These are phyloP conservation scores for Odontarrhena argentea DNA, from an alignment of 345 rosid genomes.

Conservation along the genomic window DNA sequence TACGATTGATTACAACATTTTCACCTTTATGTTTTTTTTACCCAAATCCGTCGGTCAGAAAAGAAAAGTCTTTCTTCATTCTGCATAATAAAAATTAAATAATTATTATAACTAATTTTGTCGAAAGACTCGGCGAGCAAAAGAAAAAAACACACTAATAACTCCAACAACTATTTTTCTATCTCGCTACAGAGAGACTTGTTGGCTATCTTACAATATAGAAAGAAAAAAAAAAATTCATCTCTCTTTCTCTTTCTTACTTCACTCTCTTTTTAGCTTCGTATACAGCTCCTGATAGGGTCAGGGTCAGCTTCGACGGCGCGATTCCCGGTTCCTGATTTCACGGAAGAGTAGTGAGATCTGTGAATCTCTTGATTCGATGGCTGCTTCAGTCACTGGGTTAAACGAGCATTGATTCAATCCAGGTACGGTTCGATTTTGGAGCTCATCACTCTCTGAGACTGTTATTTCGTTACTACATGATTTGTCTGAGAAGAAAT, in stretches of 20 bases:
- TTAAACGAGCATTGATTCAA: slow-evolving; percentile 10
- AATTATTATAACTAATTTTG: slow-evolving; percentile 6
- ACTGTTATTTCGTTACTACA: background rate
- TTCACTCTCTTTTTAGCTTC: slow-evolving; percentile 15
- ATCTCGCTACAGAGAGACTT: background rate
- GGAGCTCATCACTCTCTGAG: background rate
- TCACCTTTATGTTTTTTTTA: background rate
- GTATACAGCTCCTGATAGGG: slow-evolving; percentile 32
- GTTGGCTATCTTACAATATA: slow-evolving; percentile 13
- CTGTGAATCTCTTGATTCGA: slow-evolving; percentile 1
- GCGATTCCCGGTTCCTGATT: slow-evolving; percentile 38
- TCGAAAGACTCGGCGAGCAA: slow-evolving; percentile 34
- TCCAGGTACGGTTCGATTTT: slow-evolving; percentile 27
- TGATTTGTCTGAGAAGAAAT: background rate
- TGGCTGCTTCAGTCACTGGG: slow-evolving; percentile 12
- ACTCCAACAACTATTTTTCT: slow-evolving; percentile 17
- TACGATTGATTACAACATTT: slow-evolving; percentile 29
- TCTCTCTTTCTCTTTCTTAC: slow-evolving; percentile 8
- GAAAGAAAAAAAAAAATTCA: slow-evolving; percentile 4
- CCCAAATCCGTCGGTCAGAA: slow-evolving; percentile 42
- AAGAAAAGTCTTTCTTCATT: slow-evolving; percentile 3
- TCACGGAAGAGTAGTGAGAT: slow-evolving; percentile 30
- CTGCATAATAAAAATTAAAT: background rate
- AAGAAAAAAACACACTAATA: slow-evolving; percentile 11
- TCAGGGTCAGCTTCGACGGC: slow-evolving; percentile 44